Base-by-base conservation (phyloP, 306 rosid genomes). In the Acacia acuminata region DNA sequence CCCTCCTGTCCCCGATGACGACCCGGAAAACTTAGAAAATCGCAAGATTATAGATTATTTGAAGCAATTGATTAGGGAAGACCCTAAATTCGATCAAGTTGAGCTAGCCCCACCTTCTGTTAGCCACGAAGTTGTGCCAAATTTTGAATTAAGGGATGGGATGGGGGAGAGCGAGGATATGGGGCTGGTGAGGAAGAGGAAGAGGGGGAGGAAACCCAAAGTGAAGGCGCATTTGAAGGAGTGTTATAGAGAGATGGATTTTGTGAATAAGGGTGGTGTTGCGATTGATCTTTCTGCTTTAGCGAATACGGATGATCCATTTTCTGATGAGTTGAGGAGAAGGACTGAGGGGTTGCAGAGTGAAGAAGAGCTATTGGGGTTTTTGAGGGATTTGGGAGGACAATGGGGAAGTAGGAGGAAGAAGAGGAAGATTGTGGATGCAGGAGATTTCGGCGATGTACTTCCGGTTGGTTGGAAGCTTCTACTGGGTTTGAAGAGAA, bases 361-460 rank as follows among this genome's bases (percentile, higher is more conserved):
- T 16, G 98, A 94, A 51, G 98, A 87, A 71, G 87, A 85, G 82
- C 65, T 94, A 74, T 88, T 94, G 76, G 97, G 89, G 42, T 94
- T 92, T 83, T 82, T 92, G 91, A 90, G 95, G 81, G 92, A 88
- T n/a, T 84, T 94, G 84, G 90, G 69, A 8, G 98, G 98, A 22
- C 90, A 92, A 38, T 94, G 98, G 98, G 98, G 94, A 0, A 94
- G 98, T 70, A 84, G 97, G 82, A 84, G 98, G 86, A 94, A 84
- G 89, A 92, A 85, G 92, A 89, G 98, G 67, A 89, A 89, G 88
- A 89, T 94, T 27, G 98, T 94, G 7, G 97, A 92, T 3, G 95
- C 98, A 0, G 78, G 58, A 0, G 85, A 83, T 74, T 94, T 94
- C 8, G 98, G 95, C 2, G 87, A 92, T 27, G 82, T 88, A 0